Evolutionary conservation across 352 stramenopile species (phyloP), one percentile per base, ranked within the genome.

Genomic region (Albugo laibachii): DNA sequence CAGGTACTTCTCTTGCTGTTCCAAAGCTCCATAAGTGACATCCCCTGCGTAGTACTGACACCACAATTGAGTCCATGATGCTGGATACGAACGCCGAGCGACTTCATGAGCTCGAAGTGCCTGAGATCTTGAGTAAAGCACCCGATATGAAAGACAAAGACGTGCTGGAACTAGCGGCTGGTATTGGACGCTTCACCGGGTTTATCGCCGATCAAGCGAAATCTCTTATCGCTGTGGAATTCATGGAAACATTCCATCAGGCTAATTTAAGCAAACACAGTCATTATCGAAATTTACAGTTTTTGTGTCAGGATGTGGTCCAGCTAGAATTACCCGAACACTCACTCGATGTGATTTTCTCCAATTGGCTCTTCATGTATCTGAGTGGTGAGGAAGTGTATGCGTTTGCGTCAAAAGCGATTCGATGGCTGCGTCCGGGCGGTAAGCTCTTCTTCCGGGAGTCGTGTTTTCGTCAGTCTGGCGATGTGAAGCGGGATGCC

Each of bases 11-110:
- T 19, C 39, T 14, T 13, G 11, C 34, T 36, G 2, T 10, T 10
- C 5, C 13, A 13, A 31, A 0, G 8, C 20, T 20, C 24, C n/a
- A n/a, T n/a, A n/a, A 5, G 34, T 45, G 14, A 34, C 20, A 13
- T n/a, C 41, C 47, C 13, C 41, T 43, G 6, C 34, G 12, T 24
- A 68, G 58, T 47, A 47, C 53, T 34, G 67, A 56, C 36, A 76
- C 69, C 31, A 77, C 65, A 27, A 65, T 87, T 35, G 69, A 87
- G 57, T 79, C 69, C 34, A 87, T 87, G 75, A 87, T 87, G 75
- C 66, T 87, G 31, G 75, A 87, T 64, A 62, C 75, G 41, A 84
- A 87, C 54, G 75, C 75, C 53, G 63, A 75, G 53, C 65, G 58
- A 45, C 64, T 87, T 5, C 68, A 83, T 36, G 71, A 84, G 46